Evolutionary conservation across 306 rosid genomes (phyloP), one percentile per base, ranked within the genome.

Genomic region (Neltuma alba): DNA sequence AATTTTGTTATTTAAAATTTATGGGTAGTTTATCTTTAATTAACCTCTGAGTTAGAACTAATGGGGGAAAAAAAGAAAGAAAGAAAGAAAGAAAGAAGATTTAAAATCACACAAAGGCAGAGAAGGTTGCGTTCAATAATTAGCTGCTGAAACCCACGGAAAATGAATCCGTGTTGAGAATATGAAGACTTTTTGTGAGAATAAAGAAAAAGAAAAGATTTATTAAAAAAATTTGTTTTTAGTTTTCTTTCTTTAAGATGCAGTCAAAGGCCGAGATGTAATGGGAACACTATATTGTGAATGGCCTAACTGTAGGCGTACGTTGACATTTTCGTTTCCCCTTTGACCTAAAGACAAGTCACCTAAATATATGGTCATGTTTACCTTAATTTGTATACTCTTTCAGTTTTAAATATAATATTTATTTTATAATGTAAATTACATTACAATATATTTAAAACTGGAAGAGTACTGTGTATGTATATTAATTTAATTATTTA

Each of bases 341-440:
- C 73, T 73, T 79, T 83, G 73, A 82, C 85, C 63, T 37, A 37
- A 72, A 41, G 21, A 16, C 61, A 78, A 78, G 89, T 68, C 78
- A 69, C 41, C 25, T 50, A 6, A 4, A 38, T 6, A 38, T 81
- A 48, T 78, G 80, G 79, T 66, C 55, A 40, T 1, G 50, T 30
- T 38, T 18, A 44, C 25, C 15, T 57, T 9, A 3, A 57, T n/a
- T n/a, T n/a, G n/a, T n/a, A n/a, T n/a, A n/a, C n/a, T n/a, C n/a
- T n/a, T n/a, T n/a, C n/a, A n/a, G n/a, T n/a, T n/a, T n/a, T n/a
- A n/a, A n/a, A n/a, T n/a, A n/a, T n/a, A n/a, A n/a, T n/a, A n/a
- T n/a, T n/a, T n/a, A n/a, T n/a, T n/a, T n/a, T n/a, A n/a, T n/a
- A n/a, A n/a, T n/a, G n/a, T n/a, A n/a, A n/a, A n/a, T n/a, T n/a